Conservation (phyloP, 768 basidiomycete genomes). For the Hysterangium stoloniferum region DNA sequence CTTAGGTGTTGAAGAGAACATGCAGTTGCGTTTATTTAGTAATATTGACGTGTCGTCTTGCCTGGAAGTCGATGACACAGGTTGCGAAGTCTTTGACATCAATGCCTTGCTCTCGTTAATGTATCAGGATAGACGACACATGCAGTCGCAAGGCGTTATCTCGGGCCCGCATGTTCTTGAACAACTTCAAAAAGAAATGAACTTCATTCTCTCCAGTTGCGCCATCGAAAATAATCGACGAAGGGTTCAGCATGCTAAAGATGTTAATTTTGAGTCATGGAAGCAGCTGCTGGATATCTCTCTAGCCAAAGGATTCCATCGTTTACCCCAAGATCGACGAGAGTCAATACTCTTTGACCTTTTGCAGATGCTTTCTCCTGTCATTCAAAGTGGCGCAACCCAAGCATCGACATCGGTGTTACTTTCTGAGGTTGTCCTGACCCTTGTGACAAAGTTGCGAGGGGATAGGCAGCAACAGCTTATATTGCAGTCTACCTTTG, state of each 20-base stretch:
- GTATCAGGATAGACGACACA: conserved; percentile 43
- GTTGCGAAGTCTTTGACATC: conserved; percentile 80
- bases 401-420: conserved; percentile 72
- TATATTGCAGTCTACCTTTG: conserved; percentile 55
- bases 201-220: conserved; percentile 75
- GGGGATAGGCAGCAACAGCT: conserved; percentile 71
- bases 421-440: conserved; percentile 74
- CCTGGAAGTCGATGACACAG: conserved; percentile 54
- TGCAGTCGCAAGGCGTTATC: conserved; percentile 63
- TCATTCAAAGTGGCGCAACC: conserved; percentile 55
- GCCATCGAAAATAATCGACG: conserved; percentile 84
- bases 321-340: conserved; percentile 71
- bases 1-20: conserved; percentile 46
- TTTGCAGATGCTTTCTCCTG: conserved; percentile 69
- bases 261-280: conserved; percentile 76
- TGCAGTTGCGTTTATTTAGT: conserved; percentile 48
- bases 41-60: conserved; percentile 66
- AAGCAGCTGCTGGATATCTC: conserved; percentile 76
- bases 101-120: conserved; percentile 66
- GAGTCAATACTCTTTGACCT: conserved; percentile 90
- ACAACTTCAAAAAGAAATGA: conserved; percentile 59
- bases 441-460: conserved; percentile 80
- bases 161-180: conserved; percentile 55
- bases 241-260: conserved; percentile 64
- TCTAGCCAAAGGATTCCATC: conserved; percentile 78